Base-by-base conservation (phyloP, 1,284 basidiomycete species). In the Vanrija humicola region DNA sequence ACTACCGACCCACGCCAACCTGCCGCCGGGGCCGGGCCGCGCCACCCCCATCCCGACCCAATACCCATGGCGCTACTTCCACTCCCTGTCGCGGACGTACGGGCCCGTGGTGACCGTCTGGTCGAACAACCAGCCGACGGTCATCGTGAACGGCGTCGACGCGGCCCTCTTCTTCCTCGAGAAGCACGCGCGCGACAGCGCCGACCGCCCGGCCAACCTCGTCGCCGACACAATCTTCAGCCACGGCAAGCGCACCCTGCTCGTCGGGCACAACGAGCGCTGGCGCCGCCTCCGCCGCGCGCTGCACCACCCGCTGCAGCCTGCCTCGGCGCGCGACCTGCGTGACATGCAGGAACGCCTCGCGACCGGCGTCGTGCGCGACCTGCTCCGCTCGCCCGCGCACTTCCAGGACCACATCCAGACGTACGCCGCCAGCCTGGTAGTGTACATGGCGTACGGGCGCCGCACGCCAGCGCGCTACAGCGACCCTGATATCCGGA, bases 391-490 rank as follows among this genome's bases (percentile, higher is more conserved):
- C 0, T 66, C 78, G 9, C 83, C 84, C 0, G 67, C 77, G 0
- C 67, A 69, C 18, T 83, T 84, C 64, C 79, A 83, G 59, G 74
- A 79, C 21, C 84, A 85, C 57, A 18, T 49, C 50, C 9, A 51
- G 58, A 86, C 85, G 29, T 87, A 84, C 61, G 82, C 84, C 0
- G 82, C 84, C 0, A 82, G 81, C 0, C 80, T 86, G 0, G 84
- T 86, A 3, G 79, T 87, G 72, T 79, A 81, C 3, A 77, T 87
- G 46, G 82, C 85, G 7, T 87, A 87, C 59, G 86, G 85, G 0
- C 84, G 83, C 56, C 74, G 79, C 34, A 77, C 58, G 65, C 81
- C 50, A 9, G 80, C 80, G 40, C 78, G 72, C 0, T 82, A 80
- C 56, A 75, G 81, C 3, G 85, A 86, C 61, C 82, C 81, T 0